These are phyloP conservation scores for Talaromyces liani DNA, from an alignment of 495 filamentous ascomycete genomes.

Conservation along the genomic window DNA sequence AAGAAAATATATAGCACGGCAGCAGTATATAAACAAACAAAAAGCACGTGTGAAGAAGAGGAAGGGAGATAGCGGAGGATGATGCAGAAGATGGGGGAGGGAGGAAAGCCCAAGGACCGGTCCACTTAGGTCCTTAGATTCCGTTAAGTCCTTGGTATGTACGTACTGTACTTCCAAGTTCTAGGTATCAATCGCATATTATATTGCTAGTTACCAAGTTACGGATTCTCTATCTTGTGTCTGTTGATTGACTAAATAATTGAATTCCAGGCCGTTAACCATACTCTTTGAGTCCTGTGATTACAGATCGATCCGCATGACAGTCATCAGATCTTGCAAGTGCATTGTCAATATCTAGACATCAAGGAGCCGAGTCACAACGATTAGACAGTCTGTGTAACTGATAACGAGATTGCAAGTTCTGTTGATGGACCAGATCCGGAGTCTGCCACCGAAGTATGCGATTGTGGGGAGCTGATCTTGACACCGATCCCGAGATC, in stretches of 20 bases:
- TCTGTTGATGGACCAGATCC: not conserved
- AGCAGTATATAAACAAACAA: not conserved
- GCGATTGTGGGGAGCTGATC: not conserved
- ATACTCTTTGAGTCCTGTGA: not conserved
- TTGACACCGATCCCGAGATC: not conserved
- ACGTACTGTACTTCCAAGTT: not conserved
- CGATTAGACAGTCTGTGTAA: not conserved
- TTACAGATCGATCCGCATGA: not conserved
- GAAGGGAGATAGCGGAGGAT: not conserved
- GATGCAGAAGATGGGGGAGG: slow-evolving; percentile 1
- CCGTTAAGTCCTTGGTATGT: not conserved
- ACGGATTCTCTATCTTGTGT: not conserved
- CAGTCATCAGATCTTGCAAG: not conserved
- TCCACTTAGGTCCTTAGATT: not conserved
- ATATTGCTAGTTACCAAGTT: not conserved
- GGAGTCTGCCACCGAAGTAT: not conserved
- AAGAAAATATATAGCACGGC: not conserved
- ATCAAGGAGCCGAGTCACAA: not conserved
- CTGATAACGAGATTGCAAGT: not conserved
- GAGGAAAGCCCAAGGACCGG: not conserved
- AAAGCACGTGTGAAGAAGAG: not conserved
- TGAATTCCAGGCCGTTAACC: not conserved
- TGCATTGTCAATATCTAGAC: not conserved
- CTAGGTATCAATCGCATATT: not conserved
- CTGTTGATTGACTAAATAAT: not conserved